Evolutionary conservation across 768 basidiomycete species (phyloP).

Genomic region (Leccinum truebloodii): DNA sequence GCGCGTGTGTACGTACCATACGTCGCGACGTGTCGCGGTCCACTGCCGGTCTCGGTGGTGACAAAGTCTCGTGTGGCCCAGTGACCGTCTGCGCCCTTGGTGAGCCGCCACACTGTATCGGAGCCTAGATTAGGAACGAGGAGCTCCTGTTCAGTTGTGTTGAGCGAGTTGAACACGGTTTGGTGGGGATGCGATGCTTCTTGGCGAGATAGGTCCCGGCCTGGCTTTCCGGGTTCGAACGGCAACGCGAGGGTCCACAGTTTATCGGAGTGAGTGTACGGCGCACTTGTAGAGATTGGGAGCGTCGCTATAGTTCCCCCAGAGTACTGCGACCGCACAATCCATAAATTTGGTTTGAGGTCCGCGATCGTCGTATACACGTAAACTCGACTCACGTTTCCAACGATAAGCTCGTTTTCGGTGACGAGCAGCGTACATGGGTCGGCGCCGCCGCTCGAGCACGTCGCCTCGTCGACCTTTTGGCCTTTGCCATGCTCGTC

Average conservation of each 20-base stretch:
- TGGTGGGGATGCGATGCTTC: conserved; percentile 79
- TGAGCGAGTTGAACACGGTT: conserved; percentile 44
- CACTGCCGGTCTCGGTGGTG: conserved; percentile 53
- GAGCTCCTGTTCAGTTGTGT: conserved; percentile 52
- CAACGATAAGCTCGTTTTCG: conserved; percentile 59
- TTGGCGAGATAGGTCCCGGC: conserved; percentile 70
- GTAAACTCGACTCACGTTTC: conserved; percentile 58
- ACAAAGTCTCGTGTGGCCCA: conserved; percentile 56
- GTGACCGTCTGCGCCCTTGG: conserved; percentile 40
- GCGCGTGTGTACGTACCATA: conserved; percentile 47
- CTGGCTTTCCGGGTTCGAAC: conserved; percentile 47
- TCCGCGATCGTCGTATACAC: background rate
- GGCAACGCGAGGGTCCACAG: conserved; percentile 38
- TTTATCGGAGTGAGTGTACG: conserved; percentile 42
- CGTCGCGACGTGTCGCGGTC: conserved; percentile 69
- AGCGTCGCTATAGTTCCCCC: conserved; percentile 59
- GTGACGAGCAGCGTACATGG: conserved; percentile 66
- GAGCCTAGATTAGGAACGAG: conserved; percentile 77
- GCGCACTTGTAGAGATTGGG: conserved; percentile 50
- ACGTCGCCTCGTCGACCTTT: conserved; percentile 44
- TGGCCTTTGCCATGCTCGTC: conserved; percentile 47
- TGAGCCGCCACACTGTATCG: conserved; percentile 63
- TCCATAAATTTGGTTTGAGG: too few species aligned
- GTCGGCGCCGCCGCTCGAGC: conserved; percentile 53
- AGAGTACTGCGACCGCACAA: conserved; percentile 53